Percentiles rank a stretch among this genome's conserved stretches.
phyloP scores from a whole-genome alignment of 2,329 filamentous ascomycete genomes.

The Fusarium sulawesiense region DNA sequence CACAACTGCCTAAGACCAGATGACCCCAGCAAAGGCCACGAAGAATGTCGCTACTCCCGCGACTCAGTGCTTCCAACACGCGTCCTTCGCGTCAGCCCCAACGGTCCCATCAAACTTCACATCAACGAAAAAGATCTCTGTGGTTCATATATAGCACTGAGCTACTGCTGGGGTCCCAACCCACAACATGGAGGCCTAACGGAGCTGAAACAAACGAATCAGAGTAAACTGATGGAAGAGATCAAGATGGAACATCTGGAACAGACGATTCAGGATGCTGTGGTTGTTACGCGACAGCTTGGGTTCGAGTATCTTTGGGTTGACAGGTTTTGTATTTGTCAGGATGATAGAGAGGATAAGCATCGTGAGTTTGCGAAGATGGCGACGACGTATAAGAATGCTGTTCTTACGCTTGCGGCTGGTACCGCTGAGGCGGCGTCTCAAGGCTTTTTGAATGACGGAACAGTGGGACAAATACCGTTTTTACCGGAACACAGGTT shows the following conservation, averaged over 20 bases:
- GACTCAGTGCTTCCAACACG: not conserved
- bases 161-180: constrained; percentile 4
- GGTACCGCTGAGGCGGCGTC: not conserved
- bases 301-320: not conserved
- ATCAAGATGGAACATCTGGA: not conserved
- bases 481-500: not conserved
- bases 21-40: fast-evolving
- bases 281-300: fast-evolving
- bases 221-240: fast-evolving
- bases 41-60: constrained; percentile 1
- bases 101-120: fast-evolving
- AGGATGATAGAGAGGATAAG: not conserved
- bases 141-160: not conserved
- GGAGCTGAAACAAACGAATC: fast-evolving
- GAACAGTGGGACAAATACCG: fast-evolving
- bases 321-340: not conserved
- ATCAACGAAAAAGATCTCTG: not conserved
- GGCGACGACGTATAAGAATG: not conserved
- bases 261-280: not conserved
- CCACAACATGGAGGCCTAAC: fast-evolving
- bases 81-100: fast-evolving
- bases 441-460: not conserved
- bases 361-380: not conserved
- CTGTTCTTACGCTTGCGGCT: fast-evolving
- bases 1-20: fast-evolving